Conservation (phyloP, 768 basidiomycete species). For the Tulasnella sp. region DNA sequence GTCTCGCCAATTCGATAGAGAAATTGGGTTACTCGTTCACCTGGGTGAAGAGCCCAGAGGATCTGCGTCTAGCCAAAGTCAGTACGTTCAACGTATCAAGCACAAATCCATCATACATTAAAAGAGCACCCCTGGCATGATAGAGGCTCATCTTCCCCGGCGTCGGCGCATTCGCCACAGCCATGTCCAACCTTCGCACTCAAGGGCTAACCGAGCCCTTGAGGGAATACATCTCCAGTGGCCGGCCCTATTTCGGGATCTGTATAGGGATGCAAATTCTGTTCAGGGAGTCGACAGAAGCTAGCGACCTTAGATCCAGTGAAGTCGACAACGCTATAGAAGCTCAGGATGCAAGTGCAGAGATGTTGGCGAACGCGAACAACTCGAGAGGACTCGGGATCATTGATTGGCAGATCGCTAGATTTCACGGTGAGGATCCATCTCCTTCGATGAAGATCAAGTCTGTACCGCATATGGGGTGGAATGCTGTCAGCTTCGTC, state of each 20-base stretch:
- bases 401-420: conserved; percentile 69
- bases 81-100: conserved; percentile 26
- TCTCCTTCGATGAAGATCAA: conserved; percentile 32
- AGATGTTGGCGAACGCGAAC: not conserved
- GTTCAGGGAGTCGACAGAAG: conserved; percentile 75
- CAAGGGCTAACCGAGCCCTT: conserved; percentile 74
- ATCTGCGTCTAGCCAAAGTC: conserved; percentile 84
- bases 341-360: not conserved
- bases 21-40: conserved; percentile 76
- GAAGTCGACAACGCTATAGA: not conserved
- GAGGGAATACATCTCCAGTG: conserved; percentile 68
- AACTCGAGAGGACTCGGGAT: conserved; percentile 47
- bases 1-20: conserved; percentile 81
- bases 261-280: conserved; percentile 98
- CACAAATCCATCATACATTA: conserved; percentile 1
- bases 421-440: conserved; percentile 43
- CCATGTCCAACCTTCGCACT: conserved; percentile 59
- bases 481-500: conserved; percentile 68
- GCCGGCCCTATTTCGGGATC: conserved; percentile 92
- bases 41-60: conserved; percentile 73
- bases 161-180: conserved; percentile 86
- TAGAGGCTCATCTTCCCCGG: conserved; percentile 96
- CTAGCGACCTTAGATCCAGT: conserved; percentile 27
- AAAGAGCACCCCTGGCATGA: not conserved
- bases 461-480: conserved; percentile 95